Percentiles rank a stretch among this genome's conserved stretches.
Conservation (phyloP, 2,329 filamentous ascomycete species). For the Cercospora citrullina region DNA sequence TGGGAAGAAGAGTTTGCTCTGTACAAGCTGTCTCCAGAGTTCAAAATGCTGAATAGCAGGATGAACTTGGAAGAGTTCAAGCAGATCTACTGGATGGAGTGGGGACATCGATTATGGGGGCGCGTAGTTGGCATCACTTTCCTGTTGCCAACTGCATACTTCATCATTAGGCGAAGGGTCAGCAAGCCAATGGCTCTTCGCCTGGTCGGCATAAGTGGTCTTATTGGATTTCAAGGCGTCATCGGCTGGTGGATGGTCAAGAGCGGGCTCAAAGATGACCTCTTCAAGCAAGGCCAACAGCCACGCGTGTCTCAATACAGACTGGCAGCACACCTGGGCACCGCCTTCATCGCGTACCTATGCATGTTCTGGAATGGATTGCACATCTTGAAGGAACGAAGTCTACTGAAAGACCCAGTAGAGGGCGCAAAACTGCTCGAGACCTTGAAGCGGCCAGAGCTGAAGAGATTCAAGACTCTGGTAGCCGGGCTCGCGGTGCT, state of each 20-base stretch:
- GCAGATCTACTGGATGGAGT: constrained; percentile 99
- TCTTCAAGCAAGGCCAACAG: constrained; percentile 87
- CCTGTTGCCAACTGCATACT: constrained; percentile 83
- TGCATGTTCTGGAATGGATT: constrained; percentile 93
- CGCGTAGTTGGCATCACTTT: constrained; percentile 88
- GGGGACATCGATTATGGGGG: constrained; percentile 93
- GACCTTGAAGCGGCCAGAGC: constrained; percentile 64
- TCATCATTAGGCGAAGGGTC: constrained; percentile 77
- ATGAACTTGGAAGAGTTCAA: constrained; percentile 96
- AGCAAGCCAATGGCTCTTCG: constrained; percentile 74
- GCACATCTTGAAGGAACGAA: constrained; percentile 74
- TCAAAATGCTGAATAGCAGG: constrained; percentile 83
- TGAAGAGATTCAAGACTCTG: constrained; percentile 71
- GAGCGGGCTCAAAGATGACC: constrained; percentile 89
- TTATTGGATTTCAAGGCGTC: constrained; percentile 93
- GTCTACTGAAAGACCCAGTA: constrained; percentile 65
- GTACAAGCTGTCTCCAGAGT: constrained; percentile 91
- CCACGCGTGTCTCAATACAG: constrained; percentile 94
- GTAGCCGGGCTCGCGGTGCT: constrained; percentile 70
- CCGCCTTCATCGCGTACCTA: constrained; percentile 89
- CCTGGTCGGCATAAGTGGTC: constrained; percentile 76
- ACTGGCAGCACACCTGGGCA: constrained; percentile 81
- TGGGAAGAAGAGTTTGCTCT: constrained; percentile 94
- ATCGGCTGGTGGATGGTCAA: constrained; percentile 99
- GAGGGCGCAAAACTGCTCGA: constrained; percentile 57